Percentiles rank a stretch among this genome's conserved stretches.
These are phyloP conservation scores for Nakazawaea wickerhamii DNA, from an alignment of 805 yeast genomes.

Conservation along the genomic window DNA sequence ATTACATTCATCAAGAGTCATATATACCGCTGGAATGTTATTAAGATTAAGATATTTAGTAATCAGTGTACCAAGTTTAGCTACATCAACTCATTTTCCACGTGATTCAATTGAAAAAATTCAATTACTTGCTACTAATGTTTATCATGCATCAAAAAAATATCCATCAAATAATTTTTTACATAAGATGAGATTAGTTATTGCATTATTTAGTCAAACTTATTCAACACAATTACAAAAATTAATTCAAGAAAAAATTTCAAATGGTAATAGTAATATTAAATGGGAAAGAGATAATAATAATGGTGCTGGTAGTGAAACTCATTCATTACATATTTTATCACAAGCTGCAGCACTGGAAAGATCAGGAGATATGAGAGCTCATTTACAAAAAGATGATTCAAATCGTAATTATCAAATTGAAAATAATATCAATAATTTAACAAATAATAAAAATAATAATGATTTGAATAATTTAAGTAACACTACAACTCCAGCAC, in stretches of 20 bases:
- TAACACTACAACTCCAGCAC: neutral
- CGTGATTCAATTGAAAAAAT: constrained; percentile 31
- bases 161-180: constrained; percentile 45
- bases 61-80: constrained; percentile 44
- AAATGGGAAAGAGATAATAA: constrained; percentile 5
- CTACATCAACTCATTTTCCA: constrained; percentile 42
- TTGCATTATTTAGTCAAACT: constrained; percentile 56
- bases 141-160: constrained; percentile 25
- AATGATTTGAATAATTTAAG: neutral
- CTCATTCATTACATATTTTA: constrained; percentile 17
- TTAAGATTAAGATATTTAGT: constrained; percentile 50
- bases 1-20: constrained; percentile 48
- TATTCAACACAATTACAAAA: constrained; percentile 47
- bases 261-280: neutral
- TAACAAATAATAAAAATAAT: constrained; percentile 4
- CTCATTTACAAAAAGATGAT: neutral
- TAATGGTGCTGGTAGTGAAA: neutral
- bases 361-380: neutral
- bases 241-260: neutral
- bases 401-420: neutral
- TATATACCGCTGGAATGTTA: constrained; percentile 63
- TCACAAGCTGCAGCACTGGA: constrained; percentile 26
- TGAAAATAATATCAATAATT: neutral
- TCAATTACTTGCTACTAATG: constrained; percentile 19
- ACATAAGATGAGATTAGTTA: constrained; percentile 48